Base-by-base conservation (phyloP, 345 rosid genomes). In the Isatis tinctoria region DNA sequence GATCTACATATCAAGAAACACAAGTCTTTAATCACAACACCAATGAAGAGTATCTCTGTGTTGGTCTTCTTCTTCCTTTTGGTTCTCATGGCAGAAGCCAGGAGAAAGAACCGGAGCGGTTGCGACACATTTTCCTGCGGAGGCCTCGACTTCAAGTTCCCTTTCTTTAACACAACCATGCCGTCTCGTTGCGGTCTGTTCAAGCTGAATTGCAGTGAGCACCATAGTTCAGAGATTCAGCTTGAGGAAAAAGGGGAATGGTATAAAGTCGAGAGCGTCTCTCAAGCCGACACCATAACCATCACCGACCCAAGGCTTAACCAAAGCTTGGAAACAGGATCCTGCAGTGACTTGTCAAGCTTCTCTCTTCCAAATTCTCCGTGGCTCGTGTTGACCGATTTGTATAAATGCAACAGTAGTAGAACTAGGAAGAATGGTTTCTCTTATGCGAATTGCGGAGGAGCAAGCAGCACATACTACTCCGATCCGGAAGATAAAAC, bases 51-150 rank as follows among this genome's bases (percentile, higher is more conserved):
- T 44, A 41, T 62, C 41, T 76, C 52, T 54, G 70, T 69, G 24
- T 62, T 63, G 44, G 36, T 63, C 70, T 54, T 62, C 65, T 65
- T 69, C 58, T 24, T 76, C 45, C 17, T 75, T 8, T 0, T 39
- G 10, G 6, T 48, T 10, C 7, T 76, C n/a, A 16, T 63, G 10
- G 71, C 37, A 35, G 60, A 70, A 76, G 60, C 66, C 1, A 63
- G 4, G 10, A 35, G 10, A 6, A 53, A 1, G 12, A 69, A 33
- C 58, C 1, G 0, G 39, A 3, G 13, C 17, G 0, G 0, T 0
- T 85, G 88, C 60, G 5, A 5, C 0, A 0, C 10, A 26, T 73
- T 67, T 18, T n/a, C 35, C 3, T 82, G 91, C 20, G 86, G 82
- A 26, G 35, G 10, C 10, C 33, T 72, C 1, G 40, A 69, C 39